These are phyloP conservation scores for Venturia carpophila DNA, from an alignment of 2,329 filamentous ascomycete genomes.

Conservation along the genomic window DNA sequence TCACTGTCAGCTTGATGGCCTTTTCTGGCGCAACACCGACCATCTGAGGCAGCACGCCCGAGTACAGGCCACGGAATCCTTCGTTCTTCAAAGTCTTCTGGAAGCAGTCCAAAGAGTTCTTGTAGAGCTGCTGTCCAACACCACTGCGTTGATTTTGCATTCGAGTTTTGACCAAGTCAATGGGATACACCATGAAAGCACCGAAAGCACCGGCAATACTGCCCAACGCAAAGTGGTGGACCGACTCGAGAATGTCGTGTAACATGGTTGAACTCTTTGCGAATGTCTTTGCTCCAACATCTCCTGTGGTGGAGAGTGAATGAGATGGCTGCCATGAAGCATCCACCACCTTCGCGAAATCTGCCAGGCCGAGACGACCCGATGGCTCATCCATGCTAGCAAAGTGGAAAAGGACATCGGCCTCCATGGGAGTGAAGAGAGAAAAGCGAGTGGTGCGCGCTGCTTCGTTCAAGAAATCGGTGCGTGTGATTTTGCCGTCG, in stretches of 20 bases:
- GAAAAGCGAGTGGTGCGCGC: constrained; percentile 87
- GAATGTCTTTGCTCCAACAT: constrained; percentile 46
- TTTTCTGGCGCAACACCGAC: constrained; percentile 98
- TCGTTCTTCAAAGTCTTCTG: constrained; percentile 90
- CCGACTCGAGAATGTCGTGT: constrained; percentile 62
- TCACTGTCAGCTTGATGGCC: constrained; percentile 98
- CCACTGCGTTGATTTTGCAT: constrained; percentile 92
- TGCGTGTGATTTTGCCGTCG: constrained; percentile 88
- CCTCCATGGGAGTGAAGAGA: constrained; percentile 96
- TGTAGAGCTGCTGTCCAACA: constrained; percentile 84
- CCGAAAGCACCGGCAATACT: constrained; percentile 91
- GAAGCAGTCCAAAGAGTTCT: constrained; percentile 94
- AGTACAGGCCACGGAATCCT: constrained; percentile 82
- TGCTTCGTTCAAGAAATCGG: constrained; percentile 92
- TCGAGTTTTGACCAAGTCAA: constrained; percentile 95
- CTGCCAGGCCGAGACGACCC: constrained; percentile 68
- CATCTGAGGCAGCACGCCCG: constrained; percentile 87
- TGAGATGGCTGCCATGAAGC: constrained; percentile 72
- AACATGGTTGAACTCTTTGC: constrained; percentile 52
- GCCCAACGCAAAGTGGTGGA: constrained; percentile 84
- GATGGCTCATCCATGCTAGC: constrained; percentile 86
- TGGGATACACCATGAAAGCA: constrained; percentile 98
- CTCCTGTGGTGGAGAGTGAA: constrained; percentile 32
- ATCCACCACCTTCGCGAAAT: constrained; percentile 94
- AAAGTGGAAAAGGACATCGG: constrained; percentile 97